Evolutionary conservation across 768 basidiomycete species (phyloP).

Genomic region (Boletellus sp.): DNA sequence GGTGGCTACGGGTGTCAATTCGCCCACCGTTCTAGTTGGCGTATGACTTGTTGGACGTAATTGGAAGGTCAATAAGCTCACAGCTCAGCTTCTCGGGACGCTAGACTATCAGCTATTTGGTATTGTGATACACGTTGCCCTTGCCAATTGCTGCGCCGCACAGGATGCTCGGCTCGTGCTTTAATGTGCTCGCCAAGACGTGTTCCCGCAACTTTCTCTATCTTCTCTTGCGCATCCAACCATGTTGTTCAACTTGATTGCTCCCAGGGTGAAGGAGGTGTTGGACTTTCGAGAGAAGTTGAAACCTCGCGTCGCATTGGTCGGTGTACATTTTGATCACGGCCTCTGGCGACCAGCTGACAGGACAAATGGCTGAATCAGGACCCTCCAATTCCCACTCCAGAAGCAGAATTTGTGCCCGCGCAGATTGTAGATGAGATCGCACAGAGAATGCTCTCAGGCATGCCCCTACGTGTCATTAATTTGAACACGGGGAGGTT

Average conservation of each 20-base stretch:
- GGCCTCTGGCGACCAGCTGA: neutral
- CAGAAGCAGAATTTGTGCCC: slow-evolving; percentile 8
- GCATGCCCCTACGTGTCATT: slow-evolving; percentile 25
- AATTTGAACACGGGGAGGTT: slow-evolving; percentile 19
- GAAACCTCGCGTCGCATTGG: slow-evolving; percentile 1
- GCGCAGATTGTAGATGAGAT: slow-evolving; percentile 15
- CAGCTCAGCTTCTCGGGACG: neutral
- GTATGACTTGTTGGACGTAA: too few relatives aligned
- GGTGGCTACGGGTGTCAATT: too few relatives aligned
- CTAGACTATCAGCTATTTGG: neutral
- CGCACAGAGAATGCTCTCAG: slow-evolving; percentile 13
- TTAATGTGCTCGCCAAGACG: neutral
- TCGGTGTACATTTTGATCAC: neutral
- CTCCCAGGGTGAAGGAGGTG: slow-evolving; percentile 1
- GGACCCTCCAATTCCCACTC: neutral
- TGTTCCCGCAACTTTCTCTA: slow-evolving; percentile 6
- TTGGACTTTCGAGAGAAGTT: neutral
- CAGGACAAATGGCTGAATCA: neutral
- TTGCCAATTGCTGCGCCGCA: neutral
- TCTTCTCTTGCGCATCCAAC: slow-evolving; percentile 5
- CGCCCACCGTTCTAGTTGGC: neutral
- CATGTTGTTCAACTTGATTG: slow-evolving; percentile 7
- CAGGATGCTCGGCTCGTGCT: neutral
- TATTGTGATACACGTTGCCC: neutral
- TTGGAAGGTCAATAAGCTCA: neutral